Evolutionary conservation across 306 rosid genomes (phyloP).

Genomic region (Medicago arabica): DNA sequence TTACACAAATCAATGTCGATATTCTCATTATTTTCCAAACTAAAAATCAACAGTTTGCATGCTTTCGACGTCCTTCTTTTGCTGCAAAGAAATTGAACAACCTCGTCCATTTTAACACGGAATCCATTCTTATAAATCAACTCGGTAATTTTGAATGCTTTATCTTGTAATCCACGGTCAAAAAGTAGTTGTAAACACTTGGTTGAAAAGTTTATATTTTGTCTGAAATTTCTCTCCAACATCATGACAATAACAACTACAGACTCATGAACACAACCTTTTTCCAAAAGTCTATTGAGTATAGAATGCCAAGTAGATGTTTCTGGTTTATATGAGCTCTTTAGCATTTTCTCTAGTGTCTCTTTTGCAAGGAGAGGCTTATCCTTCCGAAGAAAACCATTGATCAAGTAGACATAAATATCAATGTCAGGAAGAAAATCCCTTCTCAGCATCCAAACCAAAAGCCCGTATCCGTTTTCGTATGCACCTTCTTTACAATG

Average conservation of each 20-base stretch:
- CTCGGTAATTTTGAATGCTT: conserved; percentile 63
- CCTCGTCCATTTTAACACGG: conserved; percentile 62
- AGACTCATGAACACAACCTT: conserved; percentile 63
- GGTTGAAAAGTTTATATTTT: conserved; percentile 72
- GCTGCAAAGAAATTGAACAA: conserved; percentile 59
- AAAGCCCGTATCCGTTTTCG: conserved; percentile 67
- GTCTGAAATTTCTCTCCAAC: conserved; percentile 75
- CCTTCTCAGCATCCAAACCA: conserved; percentile 78
- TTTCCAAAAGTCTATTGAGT: conserved; percentile 67
- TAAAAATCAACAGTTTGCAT: conserved; percentile 59
- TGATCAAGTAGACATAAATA: conserved; percentile 64
- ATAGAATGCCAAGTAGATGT: conserved; percentile 69
- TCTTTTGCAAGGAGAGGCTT: conserved; percentile 76
- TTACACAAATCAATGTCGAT: conserved; percentile 51
- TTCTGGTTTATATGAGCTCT: conserved; percentile 71
- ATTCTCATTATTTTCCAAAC: conserved; percentile 57
- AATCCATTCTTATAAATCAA: conserved; percentile 73
- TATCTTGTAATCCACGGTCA: conserved; percentile 53
- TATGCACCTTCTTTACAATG: conserved; percentile 76
- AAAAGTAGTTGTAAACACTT: conserved; percentile 64
- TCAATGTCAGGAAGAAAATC: conserved; percentile 71
- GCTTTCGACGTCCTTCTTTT: conserved; percentile 66
- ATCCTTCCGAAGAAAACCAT: conserved; percentile 67
- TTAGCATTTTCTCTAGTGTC: conserved; percentile 81
- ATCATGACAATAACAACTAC: conserved; percentile 59